These are phyloP conservation scores for Friedmanniomyces simplex DNA, from an alignment of 495 filamentous ascomycete genomes.

Conservation along the genomic window DNA sequence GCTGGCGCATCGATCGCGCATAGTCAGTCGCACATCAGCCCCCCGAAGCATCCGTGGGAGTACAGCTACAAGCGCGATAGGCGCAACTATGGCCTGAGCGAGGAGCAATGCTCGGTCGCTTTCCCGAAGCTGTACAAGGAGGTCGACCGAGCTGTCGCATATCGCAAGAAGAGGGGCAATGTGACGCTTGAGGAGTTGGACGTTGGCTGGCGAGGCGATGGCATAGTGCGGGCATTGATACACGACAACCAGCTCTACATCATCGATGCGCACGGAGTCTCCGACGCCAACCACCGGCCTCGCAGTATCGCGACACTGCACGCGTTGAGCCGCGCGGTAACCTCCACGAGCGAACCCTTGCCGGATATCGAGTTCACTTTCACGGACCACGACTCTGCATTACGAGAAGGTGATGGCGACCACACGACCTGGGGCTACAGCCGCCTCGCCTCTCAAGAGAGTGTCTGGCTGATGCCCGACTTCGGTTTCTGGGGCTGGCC, in stretches of 20 bases:
- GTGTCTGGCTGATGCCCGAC: conserved; percentile 28
- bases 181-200: conserved; percentile 19
- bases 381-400: conserved; percentile 18
- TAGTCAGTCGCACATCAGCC: neutral
- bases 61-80: conserved; percentile 13
- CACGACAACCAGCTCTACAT: conserved; percentile 23
- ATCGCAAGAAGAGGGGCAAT: conserved; percentile 9
- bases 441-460: conserved; percentile 14
- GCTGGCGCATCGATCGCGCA: neutral
- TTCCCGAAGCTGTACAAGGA: conserved; percentile 22
- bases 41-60: conserved; percentile 9
- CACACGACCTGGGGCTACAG: conserved; percentile 19
- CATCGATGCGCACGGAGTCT: conserved; percentile 7
- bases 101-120: conserved; percentile 19
- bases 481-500: conserved; percentile 26
- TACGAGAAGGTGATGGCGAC: neutral
- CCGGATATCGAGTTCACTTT: conserved; percentile 27
- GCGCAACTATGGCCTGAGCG: conserved; percentile 15
- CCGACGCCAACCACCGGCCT: conserved; percentile 7
- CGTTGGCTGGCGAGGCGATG: conserved; percentile 9
- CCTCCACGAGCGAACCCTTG: conserved; percentile 7
- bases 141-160: conserved; percentile 19
- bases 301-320: conserved; percentile 18
- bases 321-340: conserved; percentile 20
- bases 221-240: conserved; percentile 21